Evolutionary conservation across 2,329 filamentous ascomycete genomes (phyloP).

Genomic region (Penicillium thymicola): DNA sequence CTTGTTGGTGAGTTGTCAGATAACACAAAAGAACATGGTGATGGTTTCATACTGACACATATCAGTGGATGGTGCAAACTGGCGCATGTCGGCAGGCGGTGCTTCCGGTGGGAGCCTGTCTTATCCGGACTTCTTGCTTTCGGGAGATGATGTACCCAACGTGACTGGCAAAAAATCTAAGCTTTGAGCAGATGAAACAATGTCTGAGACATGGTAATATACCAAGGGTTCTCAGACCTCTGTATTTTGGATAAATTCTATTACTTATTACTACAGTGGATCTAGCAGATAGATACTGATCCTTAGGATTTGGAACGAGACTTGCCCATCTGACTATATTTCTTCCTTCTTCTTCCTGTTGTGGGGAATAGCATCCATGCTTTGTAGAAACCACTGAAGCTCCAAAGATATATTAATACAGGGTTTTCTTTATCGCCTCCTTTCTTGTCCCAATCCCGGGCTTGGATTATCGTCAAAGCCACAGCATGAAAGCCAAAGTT

Average conservation of each 20-base stretch:
- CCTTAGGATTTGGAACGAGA: neutral
- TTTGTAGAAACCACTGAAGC: neutral
- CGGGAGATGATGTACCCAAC: slow-evolving; percentile 52
- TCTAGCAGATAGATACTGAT: neutral
- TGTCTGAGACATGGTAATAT: neutral
- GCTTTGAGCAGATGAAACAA: slow-evolving; percentile 34
- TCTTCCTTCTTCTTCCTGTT: neutral
- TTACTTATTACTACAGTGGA: neutral
- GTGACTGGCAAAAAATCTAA: slow-evolving; percentile 58
- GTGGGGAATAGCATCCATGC: neutral
- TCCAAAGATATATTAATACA: too few species aligned
- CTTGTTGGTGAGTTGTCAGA: slow-evolving; percentile 56
- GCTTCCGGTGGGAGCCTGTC: slow-evolving; percentile 38
- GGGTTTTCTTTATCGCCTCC: too few species aligned
- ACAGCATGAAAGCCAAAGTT: too few species aligned
- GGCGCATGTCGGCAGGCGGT: slow-evolving; percentile 36
- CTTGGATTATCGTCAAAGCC: too few species aligned
- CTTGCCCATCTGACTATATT: neutral
- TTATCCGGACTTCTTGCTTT: slow-evolving; percentile 60
- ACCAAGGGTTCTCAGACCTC: neutral
- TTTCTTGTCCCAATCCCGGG: too few species aligned
- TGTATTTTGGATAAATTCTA: neutral
- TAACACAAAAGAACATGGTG: neutral
- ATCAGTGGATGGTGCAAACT: slow-evolving; percentile 42
- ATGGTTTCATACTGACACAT: neutral